Percentiles rank a stretch among this genome's conserved stretches.
phyloP scores from a whole-genome alignment of 1,139 yeast species.

The Suhomyces panamericanus region DNA sequence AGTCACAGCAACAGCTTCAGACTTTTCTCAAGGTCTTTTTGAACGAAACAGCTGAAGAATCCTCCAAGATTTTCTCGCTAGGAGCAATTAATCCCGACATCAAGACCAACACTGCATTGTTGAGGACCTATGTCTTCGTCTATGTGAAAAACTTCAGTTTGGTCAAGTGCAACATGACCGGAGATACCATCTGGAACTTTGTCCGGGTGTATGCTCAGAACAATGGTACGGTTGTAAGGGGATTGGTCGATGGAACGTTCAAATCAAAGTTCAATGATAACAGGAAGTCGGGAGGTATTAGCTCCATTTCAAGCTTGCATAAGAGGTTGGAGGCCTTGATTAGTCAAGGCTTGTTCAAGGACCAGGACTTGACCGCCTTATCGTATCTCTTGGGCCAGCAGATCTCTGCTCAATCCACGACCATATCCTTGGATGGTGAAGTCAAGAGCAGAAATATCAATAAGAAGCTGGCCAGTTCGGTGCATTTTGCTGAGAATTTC shows the following conservation, averaged over 20 bases:
- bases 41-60: conserved; percentile 60
- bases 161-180: conserved; percentile 54
- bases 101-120: conserved; percentile 45
- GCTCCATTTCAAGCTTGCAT: conserved; percentile 46
- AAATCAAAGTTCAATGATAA: conserved; percentile 51
- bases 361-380: conserved; percentile 45
- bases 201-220: conserved; percentile 51
- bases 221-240: conserved; percentile 49
- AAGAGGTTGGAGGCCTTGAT: conserved; percentile 45
- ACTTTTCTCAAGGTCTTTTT: conserved; percentile 57
- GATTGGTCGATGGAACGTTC: conserved; percentile 54
- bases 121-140: conserved; percentile 54
- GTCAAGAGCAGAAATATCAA: conserved; percentile 18
- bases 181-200: conserved; percentile 65
- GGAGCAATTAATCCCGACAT: conserved; percentile 75
- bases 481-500: conserved; percentile 53
- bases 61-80: conserved; percentile 58
- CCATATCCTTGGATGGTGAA: conserved; percentile 9
- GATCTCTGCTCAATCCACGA: conserved; percentile 9
- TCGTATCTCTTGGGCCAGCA: conserved; percentile 46
- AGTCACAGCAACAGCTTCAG: conserved; percentile 59
- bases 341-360: conserved; percentile 44
- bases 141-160: conserved; percentile 55
- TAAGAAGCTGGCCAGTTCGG: conserved; percentile 21
- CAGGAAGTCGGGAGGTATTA: conserved; percentile 51